These are phyloP conservation scores for Solanum rostratum DNA, from an alignment of 257 asterid genomes.

Conservation along the genomic window DNA sequence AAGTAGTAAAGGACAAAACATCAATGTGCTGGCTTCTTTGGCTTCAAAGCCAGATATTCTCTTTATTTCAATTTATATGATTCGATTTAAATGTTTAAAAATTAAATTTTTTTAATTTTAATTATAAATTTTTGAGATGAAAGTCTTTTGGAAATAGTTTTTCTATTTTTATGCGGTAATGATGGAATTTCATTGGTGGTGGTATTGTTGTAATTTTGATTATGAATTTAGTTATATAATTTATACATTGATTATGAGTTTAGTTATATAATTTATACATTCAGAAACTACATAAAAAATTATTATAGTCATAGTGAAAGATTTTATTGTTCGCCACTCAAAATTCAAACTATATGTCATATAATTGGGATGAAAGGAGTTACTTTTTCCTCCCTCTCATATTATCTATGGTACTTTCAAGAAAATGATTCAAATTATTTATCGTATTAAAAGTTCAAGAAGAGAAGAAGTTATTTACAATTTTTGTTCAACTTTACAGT, in stretches of 20 bases:
- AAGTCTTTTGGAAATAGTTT: too few species aligned
- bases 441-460: not conserved
- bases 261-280: not conserved
- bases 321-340: not conserved
- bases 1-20: not conserved
- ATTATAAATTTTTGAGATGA: too few species aligned
- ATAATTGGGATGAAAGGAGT: not conserved
- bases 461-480: not conserved
- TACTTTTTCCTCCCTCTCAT: not conserved
- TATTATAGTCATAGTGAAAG: too few species aligned
- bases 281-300: too few species aligned
- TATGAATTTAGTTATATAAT: not conserved
- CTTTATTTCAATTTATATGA: not conserved
- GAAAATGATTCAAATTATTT: not conserved
- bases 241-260: not conserved
- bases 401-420: not conserved
- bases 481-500: too few species aligned
- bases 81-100: accelerated
- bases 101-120: not conserved
- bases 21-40: not conserved
- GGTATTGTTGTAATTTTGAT: not conserved
- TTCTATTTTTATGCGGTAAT: too few species aligned
- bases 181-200: too few species aligned
- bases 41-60: not conserved
- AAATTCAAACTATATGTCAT: not conserved